phyloP scores from a whole-genome alignment of 768 basidiomycete species.

The Punctularia strigosozonata region DNA sequence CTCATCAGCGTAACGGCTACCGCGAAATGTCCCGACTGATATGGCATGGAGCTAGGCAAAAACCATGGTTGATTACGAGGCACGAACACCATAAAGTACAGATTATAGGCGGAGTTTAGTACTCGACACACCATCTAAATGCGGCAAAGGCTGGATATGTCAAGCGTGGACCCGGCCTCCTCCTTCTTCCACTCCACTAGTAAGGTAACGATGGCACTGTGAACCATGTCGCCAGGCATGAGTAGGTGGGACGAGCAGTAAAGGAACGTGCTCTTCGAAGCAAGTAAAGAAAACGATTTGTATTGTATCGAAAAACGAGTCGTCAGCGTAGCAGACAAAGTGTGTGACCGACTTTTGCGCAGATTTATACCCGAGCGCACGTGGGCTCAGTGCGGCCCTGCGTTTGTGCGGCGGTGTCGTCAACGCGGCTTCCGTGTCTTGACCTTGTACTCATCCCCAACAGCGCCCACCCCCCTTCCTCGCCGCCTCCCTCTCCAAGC shows the following conservation, averaged over 20 bases:
- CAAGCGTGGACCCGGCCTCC: slow-evolving; percentile 66
- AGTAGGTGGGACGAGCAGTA: slow-evolving; percentile 37
- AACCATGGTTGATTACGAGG: no score
- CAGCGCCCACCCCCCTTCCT: slow-evolving; percentile 68
- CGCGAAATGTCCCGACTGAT: no score
- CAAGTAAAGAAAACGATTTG: background rate
- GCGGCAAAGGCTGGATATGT: slow-evolving; percentile 45
- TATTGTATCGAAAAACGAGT: background rate
- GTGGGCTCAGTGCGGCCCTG: no score
- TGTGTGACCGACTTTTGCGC: background rate
- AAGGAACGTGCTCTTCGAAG: background rate
- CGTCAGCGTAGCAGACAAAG: background rate
- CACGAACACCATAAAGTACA: no score
- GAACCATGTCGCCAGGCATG: slow-evolving; percentile 69
- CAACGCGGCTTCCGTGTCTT: no score
- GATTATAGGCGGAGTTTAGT: slow-evolving; percentile 63
- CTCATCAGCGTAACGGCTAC: no score
- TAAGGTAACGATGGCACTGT: slow-evolving; percentile 68
- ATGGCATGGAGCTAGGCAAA: no score
- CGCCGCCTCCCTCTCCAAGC: slow-evolving; percentile 39
- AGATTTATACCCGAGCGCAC: slow-evolving; percentile 29
- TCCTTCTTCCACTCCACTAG: slow-evolving; percentile 62
- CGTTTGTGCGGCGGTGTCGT: no score
- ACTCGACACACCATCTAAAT: slow-evolving; percentile 56
- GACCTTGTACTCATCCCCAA: no score